Conservation (phyloP, 2,329 filamentous ascomycete genomes). For the Fusarium subglutinans region DNA sequence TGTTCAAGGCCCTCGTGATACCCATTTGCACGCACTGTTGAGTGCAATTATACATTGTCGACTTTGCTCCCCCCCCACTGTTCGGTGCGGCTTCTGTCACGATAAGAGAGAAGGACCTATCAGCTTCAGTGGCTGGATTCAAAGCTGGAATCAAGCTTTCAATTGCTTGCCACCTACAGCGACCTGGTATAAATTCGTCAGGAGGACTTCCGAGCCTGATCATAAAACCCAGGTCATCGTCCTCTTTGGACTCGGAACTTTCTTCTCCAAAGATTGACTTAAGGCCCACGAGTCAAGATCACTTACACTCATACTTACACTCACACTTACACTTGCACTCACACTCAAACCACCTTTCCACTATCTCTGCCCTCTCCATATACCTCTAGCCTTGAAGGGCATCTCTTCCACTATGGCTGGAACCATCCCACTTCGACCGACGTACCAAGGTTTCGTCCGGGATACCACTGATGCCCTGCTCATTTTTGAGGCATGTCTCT, state of each 20-base stretch:
- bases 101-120: background rate
- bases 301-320: background rate
- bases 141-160: background rate
- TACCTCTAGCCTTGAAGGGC: background rate
- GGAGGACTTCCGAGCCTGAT: background rate
- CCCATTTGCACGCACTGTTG: background rate
- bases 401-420: background rate
- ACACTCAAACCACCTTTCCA: background rate
- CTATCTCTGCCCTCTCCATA: background rate
- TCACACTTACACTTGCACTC: background rate
- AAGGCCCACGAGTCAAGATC: background rate
- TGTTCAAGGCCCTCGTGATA: background rate
- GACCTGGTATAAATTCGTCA: background rate
- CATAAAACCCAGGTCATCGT: background rate
- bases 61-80: background rate
- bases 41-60: background rate
- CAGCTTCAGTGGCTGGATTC: background rate
- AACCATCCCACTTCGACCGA: slow-evolving; percentile 62
- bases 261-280: background rate
- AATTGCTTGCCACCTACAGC: background rate
- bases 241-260: background rate
- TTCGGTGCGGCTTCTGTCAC: background rate
- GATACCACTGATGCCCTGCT: slow-evolving; percentile 80
- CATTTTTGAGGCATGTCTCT: slow-evolving; percentile 81
- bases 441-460: slow-evolving; percentile 73